These are phyloP conservation scores for Boletus bicolor DNA, from an alignment of 768 basidiomycete genomes.

Conservation along the genomic window DNA sequence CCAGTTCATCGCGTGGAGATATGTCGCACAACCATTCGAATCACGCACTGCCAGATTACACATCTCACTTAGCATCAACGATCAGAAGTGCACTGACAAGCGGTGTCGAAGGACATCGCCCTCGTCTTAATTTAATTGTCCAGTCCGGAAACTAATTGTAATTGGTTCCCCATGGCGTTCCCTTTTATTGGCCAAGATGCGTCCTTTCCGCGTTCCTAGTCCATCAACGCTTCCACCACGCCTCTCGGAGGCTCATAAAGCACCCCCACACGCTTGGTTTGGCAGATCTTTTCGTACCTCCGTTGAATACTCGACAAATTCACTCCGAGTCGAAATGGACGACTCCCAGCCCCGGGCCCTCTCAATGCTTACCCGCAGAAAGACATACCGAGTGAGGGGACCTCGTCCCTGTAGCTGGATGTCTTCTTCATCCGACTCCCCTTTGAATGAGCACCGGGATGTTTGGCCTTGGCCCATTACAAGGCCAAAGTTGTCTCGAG, in stretches of 20 bases:
- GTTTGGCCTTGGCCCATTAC: slow-evolving; percentile 17
- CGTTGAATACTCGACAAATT: not conserved
- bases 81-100: slow-evolving; percentile 19
- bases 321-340: slow-evolving; percentile 10
- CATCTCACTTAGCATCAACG: not conserved
- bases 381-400: slow-evolving; percentile 21
- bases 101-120: slow-evolving; percentile 19
- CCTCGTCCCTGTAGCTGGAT: slow-evolving; percentile 31
- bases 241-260: not conserved
- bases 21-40: not conserved
- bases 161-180: too few species aligned
- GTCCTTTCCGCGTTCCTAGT: not conserved
- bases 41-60: not conserved
- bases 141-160: not conserved
- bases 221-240: slow-evolving; percentile 8
- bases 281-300: not conserved
- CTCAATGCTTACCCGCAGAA: slow-evolving; percentile 6
- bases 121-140: not conserved
- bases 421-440: slow-evolving; percentile 13
- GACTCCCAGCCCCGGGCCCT: slow-evolving; percentile 1
- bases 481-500: slow-evolving; percentile 13
- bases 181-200: too few species aligned
- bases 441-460: slow-evolving; percentile 13
- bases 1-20: not conserved
- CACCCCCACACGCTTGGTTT: not conserved